Evolutionary conservation across 306 rosid genomes (phyloP).

Genomic region (Vicia villosa): DNA sequence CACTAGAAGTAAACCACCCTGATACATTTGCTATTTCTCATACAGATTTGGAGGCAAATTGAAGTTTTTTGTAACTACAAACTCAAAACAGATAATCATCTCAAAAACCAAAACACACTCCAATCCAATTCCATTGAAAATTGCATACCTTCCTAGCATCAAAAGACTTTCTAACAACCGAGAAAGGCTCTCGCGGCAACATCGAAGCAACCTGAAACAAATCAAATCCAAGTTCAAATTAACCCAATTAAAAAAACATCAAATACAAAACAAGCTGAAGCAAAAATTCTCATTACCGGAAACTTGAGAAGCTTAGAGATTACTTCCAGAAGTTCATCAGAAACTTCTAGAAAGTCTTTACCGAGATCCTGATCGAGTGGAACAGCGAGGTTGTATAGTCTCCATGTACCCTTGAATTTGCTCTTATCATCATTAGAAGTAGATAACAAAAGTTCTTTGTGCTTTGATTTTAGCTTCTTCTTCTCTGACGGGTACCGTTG

Average conservation of each 20-base stretch:
- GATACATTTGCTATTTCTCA: too few relatives aligned
- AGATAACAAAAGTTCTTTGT: constrained; percentile 43
- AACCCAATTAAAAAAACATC: background rate
- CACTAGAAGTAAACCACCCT: too few relatives aligned
- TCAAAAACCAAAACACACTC: background rate
- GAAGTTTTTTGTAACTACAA: too few relatives aligned
- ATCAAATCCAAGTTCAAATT: background rate
- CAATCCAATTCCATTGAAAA: background rate
- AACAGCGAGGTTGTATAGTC: constrained; percentile 78
- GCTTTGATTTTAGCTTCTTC: constrained; percentile 70
- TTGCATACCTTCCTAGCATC: constrained; percentile 86
- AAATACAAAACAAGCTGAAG: background rate
- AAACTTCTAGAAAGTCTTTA: constrained; percentile 69
- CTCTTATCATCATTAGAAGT: constrained; percentile 32
- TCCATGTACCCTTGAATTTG: constrained; percentile 80
- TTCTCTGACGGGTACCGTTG: constrained; percentile 92
- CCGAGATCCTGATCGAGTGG: constrained; percentile 76
- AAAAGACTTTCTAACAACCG: constrained; percentile 84
- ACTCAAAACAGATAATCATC: too few relatives aligned
- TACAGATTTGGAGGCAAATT: too few relatives aligned
- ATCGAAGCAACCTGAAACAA: constrained; percentile 73
- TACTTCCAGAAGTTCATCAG: constrained; percentile 66
- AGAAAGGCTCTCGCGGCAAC: constrained; percentile 82
- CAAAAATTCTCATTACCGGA: constrained; percentile 51
- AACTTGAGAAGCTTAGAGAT: constrained; percentile 78